Evolutionary conservation across 176 grass and related monocot genomes (phyloP), one percentile per base, ranked within the genome.

Genomic region (Tuctoria greenei): DNA sequence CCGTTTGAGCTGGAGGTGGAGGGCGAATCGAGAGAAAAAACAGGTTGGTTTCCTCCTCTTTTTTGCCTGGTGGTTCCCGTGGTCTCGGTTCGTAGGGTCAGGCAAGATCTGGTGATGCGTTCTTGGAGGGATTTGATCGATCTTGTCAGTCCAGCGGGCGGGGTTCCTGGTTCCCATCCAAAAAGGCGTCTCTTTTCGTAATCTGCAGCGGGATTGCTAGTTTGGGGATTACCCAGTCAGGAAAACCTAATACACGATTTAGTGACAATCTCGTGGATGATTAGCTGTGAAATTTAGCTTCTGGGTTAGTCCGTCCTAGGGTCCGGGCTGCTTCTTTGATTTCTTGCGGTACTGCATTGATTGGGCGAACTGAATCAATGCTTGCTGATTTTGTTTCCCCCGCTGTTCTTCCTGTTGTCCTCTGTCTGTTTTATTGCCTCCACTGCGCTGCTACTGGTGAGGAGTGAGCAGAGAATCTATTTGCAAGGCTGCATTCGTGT

Each of bases 401-500:
- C 37, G 11, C 8, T 82, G 45, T 35, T 77, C 24, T 36, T 21
- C 73, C 36, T 69, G 65, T 3, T 69, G 78, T 81, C 64, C 71
- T 76, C 61, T 23, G 25, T 24, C 23, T 52, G 54, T 69, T 81
- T 74, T 51, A 70, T 86, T 86, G 64, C 20, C 61, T 78, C 41
- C 36, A 14, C 35, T 51, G 59, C 40, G 12, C 49, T 15, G 38
- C 35, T 54, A 63, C 70, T 20, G 27, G 10, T 62, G 81, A 41
- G 41, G n/a, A 24, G 65, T 71, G 43, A 77, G 56, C 43, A 70
- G 24, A n/a, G 34, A 69, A 81, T 69, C 35, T 45, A 62, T 15
- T 21, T 78, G 26, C 18, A 24, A 38, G 64, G 18, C 45, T 74
- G 84, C 84, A 86, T 67, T 80, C 44, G 15, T 87, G 61, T 42